These are phyloP conservation scores for Borovskyia barvae DNA, from an alignment of 208 protist species.

Conservation along the genomic window DNA sequence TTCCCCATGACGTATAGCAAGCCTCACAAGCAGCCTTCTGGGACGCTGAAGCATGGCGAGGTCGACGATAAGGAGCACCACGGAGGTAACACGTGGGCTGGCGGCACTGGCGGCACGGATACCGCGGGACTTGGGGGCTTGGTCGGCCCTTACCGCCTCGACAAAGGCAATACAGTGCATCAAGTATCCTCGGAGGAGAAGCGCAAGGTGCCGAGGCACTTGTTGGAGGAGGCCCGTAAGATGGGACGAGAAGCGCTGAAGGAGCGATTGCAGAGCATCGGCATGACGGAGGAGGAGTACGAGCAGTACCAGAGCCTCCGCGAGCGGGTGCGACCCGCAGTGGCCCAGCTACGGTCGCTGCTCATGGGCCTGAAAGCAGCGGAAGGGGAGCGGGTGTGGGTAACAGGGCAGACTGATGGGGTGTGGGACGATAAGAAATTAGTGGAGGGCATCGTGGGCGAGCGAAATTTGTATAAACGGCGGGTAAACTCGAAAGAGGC, in stretches of 20 bases:
- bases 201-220: constrained; percentile 70
- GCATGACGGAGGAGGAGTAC: constrained; percentile 73
- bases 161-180: constrained; percentile 83
- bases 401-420: constrained; percentile 86
- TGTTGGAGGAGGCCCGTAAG: constrained; percentile 69
- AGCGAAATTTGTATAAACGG: constrained; percentile 90
- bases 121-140: constrained; percentile 84
- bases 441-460: constrained; percentile 91
- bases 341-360: constrained; percentile 67
- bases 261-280: constrained; percentile 68
- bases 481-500: constrained; percentile 77
- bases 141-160: constrained; percentile 88
- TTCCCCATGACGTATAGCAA: constrained; percentile 74
- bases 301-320: constrained; percentile 55
- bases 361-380: constrained; percentile 77
- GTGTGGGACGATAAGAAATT: constrained; percentile 92
- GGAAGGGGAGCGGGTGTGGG: constrained; percentile 84
- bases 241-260: constrained; percentile 79
- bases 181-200: constrained; percentile 90
- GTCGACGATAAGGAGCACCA: constrained; percentile 89
- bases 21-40: constrained; percentile 64
- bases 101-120: constrained; percentile 86
- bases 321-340: constrained; percentile 56
- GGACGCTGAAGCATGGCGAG: constrained; percentile 88
- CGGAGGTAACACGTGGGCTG: constrained; percentile 92